Base-by-base conservation (phyloP, 805 yeast genomes). In the Torulaspora microellipsoides region DNA sequence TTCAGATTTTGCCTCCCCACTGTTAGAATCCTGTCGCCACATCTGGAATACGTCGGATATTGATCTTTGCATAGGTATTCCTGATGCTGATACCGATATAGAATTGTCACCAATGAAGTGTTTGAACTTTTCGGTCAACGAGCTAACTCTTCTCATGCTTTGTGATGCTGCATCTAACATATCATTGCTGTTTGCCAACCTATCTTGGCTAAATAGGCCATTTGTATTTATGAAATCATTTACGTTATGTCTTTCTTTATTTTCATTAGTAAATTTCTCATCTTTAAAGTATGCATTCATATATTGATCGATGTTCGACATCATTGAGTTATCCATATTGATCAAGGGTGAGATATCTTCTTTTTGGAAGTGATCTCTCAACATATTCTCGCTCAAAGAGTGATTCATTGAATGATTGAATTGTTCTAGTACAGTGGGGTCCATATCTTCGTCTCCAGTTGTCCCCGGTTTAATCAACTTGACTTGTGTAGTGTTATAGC, bases 401-500 rank as follows among this genome's bases (percentile, higher is more conserved):
- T 40, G 51, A 27, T 47, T 47, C 48, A 47, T 44, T 14, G 48
- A 38, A 31, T 43, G 42, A 30, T 43, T 43, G 28, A 47, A 42
- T 34, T 45, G 45, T 33, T 32, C 47, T 36, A 47, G 15, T 6
- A 42, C 60, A 6, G 48, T 47, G 8, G 45, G 37, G 20, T 45
- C 38, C 1, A 42, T 41, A 15, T 40, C 40, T 15, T 40, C 46
- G 12, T 62, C 68, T 5, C 61, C 71, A 34, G 64, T 71, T 42
- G 74, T 79, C 48, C 77, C 85, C 0, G 84, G 86, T 64, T 87
- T 87, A 43, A 85, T 70, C 42, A 87, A 61, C 56, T 77, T 77
- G 44, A 80, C 52, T 59, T 86, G 91, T 46, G 78, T 79, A 2
- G 97, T 90, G 63, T 90, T 90, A 64, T 89, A 90, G 59, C 95